phyloP scores from a whole-genome alignment of 1,139 yeast species.

The Kurtzmaniella natalensis region DNA sequence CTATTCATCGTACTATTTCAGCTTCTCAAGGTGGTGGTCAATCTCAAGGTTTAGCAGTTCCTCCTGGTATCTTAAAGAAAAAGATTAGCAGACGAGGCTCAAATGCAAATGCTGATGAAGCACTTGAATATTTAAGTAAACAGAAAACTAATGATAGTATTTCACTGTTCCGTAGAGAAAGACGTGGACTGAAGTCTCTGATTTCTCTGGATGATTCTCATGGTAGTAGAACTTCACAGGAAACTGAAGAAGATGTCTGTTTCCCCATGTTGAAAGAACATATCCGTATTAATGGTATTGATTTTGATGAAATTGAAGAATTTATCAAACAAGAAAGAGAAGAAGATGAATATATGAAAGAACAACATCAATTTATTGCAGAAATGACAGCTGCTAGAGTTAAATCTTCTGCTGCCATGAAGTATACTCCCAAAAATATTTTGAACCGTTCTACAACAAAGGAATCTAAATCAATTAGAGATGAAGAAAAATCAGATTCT shows the following conservation, averaged over 20 bases:
- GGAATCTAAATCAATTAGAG: conserved; percentile 8
- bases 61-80: conserved; percentile 12
- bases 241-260: conserved; percentile 96
- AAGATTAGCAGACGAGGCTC: conserved; percentile 16
- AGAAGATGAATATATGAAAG: conserved; percentile 19
- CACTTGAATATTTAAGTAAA: conserved; percentile 27
- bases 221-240: conserved; percentile 70
- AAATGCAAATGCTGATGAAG: conserved; percentile 15
- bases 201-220: conserved; percentile 68
- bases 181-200: conserved; percentile 35
- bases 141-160: conserved; percentile 31
- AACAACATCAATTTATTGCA: conserved; percentile 29
- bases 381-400: conserved; percentile 26
- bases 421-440: conserved; percentile 52
- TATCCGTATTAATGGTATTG: conserved; percentile 66
- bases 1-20: neutral
- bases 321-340: conserved; percentile 55
- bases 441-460: conserved; percentile 18
- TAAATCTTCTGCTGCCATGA: conserved; percentile 48
- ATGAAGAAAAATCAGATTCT: conserved; percentile 20
- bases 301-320: conserved; percentile 75
- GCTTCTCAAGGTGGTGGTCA: neutral
- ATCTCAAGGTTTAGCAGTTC: neutral
- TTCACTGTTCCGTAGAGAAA: conserved; percentile 18
- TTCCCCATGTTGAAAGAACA: conserved; percentile 85